Evolutionary conservation across 495 filamentous ascomycete genomes (phyloP).

Genomic region (Cercophora scortea): DNA sequence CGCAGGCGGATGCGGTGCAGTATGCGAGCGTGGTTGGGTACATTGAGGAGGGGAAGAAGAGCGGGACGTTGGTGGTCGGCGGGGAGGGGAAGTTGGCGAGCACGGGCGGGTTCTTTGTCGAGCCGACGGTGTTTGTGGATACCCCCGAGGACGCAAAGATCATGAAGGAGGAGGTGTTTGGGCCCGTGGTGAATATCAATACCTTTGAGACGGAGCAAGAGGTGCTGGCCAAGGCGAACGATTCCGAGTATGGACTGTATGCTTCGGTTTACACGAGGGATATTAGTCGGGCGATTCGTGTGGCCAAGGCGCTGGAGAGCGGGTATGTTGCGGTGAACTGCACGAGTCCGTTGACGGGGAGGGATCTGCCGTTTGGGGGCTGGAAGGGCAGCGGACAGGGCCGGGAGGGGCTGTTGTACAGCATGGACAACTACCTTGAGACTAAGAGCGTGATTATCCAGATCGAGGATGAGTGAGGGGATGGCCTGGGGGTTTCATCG

Average conservation of each 20-base stretch:
- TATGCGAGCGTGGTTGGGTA: conserved; percentile 23
- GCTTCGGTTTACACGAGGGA: conserved; percentile 69
- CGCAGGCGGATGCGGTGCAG: conserved; percentile 35
- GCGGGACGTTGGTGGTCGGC: conserved; percentile 20
- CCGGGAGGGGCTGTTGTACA: conserved; percentile 29
- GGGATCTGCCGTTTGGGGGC: conserved; percentile 37
- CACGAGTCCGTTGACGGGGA: conserved; percentile 25
- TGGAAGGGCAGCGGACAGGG: conserved; percentile 36
- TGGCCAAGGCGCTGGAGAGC: conserved; percentile 60
- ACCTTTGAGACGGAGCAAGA: conserved; percentile 58
- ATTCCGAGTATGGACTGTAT: conserved; percentile 64
- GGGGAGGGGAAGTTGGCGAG: conserved; percentile 16
- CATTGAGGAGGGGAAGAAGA: conserved; percentile 28
- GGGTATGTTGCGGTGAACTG: conserved; percentile 45
- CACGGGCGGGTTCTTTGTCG: conserved; percentile 41
- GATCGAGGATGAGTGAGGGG: conserved; percentile 12
- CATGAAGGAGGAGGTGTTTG: conserved; percentile 42
- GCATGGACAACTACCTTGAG: conserved; percentile 43
- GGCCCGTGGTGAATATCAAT: conserved; percentile 67
- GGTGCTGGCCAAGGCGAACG: conserved; percentile 61
- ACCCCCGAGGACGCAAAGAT: conserved; percentile 60
- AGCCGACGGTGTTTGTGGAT: conserved; percentile 65
- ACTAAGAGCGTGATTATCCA: conserved; percentile 36
- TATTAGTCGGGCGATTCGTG: conserved; percentile 57
- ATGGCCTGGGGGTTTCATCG: too few species aligned